Conservation (phyloP, 208 protist genomes). For the Acanthamoeba sp. region DNA sequence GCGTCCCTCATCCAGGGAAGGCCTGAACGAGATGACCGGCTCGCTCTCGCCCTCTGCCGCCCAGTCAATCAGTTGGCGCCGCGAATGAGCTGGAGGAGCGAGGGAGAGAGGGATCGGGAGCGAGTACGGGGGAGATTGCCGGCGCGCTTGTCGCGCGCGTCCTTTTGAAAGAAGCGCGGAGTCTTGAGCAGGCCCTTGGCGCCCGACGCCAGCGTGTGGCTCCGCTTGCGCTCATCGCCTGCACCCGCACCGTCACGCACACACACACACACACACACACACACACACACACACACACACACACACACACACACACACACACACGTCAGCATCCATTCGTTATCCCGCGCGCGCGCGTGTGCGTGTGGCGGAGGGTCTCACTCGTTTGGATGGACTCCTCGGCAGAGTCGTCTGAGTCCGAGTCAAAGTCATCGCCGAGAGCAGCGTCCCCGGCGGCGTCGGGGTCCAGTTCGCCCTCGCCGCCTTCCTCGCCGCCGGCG, state of each 20-base stretch:
- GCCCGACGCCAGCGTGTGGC: constrained; percentile 14
- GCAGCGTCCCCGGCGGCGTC: not conserved
- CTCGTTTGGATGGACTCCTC: not conserved
- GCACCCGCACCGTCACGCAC: too few relatives aligned
- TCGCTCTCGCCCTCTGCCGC: not conserved
- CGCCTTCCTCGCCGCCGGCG: not conserved
- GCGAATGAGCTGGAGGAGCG: too few relatives aligned
- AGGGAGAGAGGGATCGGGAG: not conserved
- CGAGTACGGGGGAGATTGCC: not conserved
- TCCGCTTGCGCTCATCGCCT: constrained; percentile 3
- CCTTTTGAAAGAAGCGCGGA: constrained; percentile 8
- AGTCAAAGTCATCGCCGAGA: not conserved
- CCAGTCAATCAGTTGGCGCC: not conserved
- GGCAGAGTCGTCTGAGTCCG: not conserved
- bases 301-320: too few relatives aligned
- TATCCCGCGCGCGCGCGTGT: not conserved
- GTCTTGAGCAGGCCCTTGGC: constrained; percentile 47
- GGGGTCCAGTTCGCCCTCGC: constrained; percentile 13
- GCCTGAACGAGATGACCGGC: not conserved
- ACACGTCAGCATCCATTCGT: not conserved
- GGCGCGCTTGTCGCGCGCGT: not conserved
- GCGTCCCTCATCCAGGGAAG: constrained; percentile 6
- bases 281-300: too few relatives aligned
- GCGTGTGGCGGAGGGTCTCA: not conserved
- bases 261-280: too few relatives aligned